Conservation (phyloP, 768 basidiomycete species). For the Serpula lacrymans region DNA sequence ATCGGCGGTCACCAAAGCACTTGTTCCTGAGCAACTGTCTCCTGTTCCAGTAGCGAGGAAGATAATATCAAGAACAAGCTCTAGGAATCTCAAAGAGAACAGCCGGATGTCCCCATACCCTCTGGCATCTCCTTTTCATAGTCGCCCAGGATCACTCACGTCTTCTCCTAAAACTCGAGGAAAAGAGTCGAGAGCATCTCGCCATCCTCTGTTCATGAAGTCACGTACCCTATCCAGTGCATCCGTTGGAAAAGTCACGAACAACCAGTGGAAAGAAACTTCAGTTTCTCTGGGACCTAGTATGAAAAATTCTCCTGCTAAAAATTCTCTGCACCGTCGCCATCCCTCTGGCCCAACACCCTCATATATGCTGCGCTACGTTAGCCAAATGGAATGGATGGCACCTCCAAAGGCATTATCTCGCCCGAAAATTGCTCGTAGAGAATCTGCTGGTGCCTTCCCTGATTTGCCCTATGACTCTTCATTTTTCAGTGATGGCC, state of each 20-base stretch:
- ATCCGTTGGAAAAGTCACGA: conserved; percentile 15
- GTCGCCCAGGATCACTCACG: conserved; percentile 39
- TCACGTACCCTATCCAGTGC: conserved; percentile 37
- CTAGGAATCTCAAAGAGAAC: conserved; percentile 41
- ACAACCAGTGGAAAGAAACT: conserved; percentile 14
- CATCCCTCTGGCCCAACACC: conserved; percentile 18
- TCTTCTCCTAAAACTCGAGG: conserved; percentile 36
- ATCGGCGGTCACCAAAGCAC: conserved; percentile 16
- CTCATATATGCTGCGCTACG: conserved; percentile 24
- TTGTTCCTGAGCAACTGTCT: conserved; percentile 35
- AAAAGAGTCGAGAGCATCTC: conserved; percentile 17
- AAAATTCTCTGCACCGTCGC: conserved; percentile 13
- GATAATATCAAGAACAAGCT: conserved; percentile 35
- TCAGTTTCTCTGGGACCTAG: conserved; percentile 13
- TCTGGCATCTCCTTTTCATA: conserved; percentile 46
- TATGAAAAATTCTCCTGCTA: conserved; percentile 11
- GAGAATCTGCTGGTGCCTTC: background rate
- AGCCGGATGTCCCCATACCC: conserved; percentile 11
- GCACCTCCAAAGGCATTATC: conserved; percentile 9
- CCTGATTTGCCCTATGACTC: conserved; percentile 4
- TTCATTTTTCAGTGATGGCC: conserved; percentile 17
- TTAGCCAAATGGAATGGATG: conserved; percentile 12
- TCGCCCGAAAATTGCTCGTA: too few relatives aligned
- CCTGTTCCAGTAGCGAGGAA: conserved; percentile 38
- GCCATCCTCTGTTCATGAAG: conserved; percentile 26